Percentiles rank a stretch among this genome's conserved stretches.
Evolutionary conservation across 148 eudicot species (phyloP).

Genomic region (Camellia japonica): DNA sequence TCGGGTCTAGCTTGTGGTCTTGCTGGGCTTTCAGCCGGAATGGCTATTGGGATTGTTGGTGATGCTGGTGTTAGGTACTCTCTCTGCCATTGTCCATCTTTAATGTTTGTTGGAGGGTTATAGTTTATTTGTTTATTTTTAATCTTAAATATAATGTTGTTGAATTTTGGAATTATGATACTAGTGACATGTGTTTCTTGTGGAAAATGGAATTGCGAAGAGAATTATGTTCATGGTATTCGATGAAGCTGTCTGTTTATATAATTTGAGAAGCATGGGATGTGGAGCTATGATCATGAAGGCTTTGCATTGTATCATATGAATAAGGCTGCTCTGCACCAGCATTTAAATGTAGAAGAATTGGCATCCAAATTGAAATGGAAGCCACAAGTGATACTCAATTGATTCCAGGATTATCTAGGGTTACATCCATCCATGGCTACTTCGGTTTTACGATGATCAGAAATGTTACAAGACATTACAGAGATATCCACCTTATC

Average conservation of each 20-base stretch:
- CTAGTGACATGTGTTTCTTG: background rate
- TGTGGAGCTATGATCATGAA: background rate
- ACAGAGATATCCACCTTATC: too few relatives aligned
- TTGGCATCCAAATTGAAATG: background rate
- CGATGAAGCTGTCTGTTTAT: background rate
- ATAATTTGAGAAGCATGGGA: background rate
- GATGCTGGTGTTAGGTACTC: constrained; percentile 25
- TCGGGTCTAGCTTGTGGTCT: constrained; percentile 23
- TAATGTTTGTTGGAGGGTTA: background rate
- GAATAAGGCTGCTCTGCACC: background rate
- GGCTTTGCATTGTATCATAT: background rate
- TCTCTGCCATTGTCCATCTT: background rate
- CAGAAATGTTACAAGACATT: too few relatives aligned
- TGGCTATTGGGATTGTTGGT: constrained; percentile 22
- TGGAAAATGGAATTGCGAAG: background rate
- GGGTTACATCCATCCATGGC: too few relatives aligned
- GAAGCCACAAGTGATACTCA: background rate
- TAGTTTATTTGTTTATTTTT: background rate
- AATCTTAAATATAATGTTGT: background rate
- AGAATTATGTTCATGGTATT: background rate
- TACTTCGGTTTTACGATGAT: too few relatives aligned
- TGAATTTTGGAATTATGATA: background rate
- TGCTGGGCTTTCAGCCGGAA: constrained; percentile 21
- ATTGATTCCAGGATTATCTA: background rate
- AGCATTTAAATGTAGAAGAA: background rate